A percentile compares a stretch with the other conserved stretches of the same genome.
Conservation (phyloP, 2,329 filamentous ascomycete genomes). For the Fusarium sp. region DNA sequence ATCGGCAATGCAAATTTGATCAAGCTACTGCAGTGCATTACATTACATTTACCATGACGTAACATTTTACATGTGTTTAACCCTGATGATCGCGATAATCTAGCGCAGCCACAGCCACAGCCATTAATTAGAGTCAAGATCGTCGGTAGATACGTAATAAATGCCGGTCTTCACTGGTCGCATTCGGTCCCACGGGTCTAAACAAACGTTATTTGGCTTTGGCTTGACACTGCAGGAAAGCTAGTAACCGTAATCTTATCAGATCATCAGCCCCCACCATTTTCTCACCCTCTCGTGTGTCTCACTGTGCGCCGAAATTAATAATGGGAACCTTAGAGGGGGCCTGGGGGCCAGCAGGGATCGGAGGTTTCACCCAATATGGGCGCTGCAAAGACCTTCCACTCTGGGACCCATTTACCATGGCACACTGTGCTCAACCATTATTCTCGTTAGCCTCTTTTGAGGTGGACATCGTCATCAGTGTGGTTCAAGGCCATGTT, state of each 20-base stretch:
- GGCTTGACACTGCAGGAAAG: conserved; percentile 5
- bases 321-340: not conserved
- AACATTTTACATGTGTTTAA: not conserved
- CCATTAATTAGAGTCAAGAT: conserved; percentile 5
- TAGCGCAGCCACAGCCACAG: not conserved
- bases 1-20: conserved; percentile 3
- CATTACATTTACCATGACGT: conserved; percentile 8
- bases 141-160: conserved; percentile 16
- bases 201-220: not conserved
- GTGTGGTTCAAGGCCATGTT: not conserved
- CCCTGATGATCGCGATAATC: not conserved
- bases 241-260: conserved; percentile 23
- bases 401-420: not conserved
- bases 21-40: not conserved
- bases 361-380: conserved; percentile 26
- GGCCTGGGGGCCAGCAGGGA: not conserved
- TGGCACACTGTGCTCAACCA: conserved; percentile 12
- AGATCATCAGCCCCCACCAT: conserved; percentile 20
- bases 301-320: conserved; percentile 13
- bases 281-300: not conserved
- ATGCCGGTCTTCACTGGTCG: not conserved
- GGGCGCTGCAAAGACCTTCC: not conserved
- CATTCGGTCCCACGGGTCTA: not conserved
- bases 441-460: conserved; percentile 2
- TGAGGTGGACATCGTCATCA: conserved; percentile 18